These are phyloP conservation scores for Colletotrichum siamense DNA, from an alignment of 2,329 filamentous ascomycete genomes.

Conservation along the genomic window DNA sequence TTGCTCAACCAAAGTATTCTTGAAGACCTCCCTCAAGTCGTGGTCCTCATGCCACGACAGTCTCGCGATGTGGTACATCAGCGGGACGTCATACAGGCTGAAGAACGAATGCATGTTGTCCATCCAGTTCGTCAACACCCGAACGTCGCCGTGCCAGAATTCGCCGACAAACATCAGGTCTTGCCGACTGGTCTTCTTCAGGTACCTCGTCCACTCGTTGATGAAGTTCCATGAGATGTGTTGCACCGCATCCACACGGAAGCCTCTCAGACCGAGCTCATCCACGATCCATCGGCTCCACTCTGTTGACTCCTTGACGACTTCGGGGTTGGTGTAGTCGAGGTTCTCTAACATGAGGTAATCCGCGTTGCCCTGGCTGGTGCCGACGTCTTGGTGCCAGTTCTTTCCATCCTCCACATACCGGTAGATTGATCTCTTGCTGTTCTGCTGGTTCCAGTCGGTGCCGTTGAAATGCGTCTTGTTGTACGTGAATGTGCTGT, in stretches of 20 bases:
- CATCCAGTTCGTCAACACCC: conserved; percentile 9
- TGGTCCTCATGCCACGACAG: conserved; percentile 11
- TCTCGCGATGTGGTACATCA: conserved; percentile 15
- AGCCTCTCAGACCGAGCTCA: conserved; percentile 4
- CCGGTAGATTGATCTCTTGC: conserved; percentile 15
- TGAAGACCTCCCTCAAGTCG: conserved; percentile 11
- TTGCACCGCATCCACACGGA: conserved; percentile 17
- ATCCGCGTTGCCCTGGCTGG: conserved; percentile 13
- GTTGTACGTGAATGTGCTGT: conserved; percentile 17
- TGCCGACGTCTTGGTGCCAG: conserved; percentile 19
- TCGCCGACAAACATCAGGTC: conserved; percentile 16
- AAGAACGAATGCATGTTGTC: conserved; percentile 17
- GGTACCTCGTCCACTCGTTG: conserved; percentile 8
- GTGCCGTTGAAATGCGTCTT: conserved; percentile 21
- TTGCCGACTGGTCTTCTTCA: not conserved
- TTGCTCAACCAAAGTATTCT: conserved; percentile 4
- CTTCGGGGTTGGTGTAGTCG: conserved; percentile 17
- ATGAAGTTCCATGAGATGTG: conserved; percentile 21
- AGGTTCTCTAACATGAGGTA: conserved; percentile 21
- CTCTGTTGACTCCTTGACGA: conserved; percentile 8
- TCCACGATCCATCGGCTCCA: conserved; percentile 19
- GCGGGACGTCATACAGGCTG: conserved; percentile 15
- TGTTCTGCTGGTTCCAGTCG: conserved; percentile 18
- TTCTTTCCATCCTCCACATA: conserved; percentile 18
- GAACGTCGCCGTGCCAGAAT: conserved; percentile 19